Conservation (phyloP, 805 yeast species). For the Saccharomycopsis capsularis region DNA sequence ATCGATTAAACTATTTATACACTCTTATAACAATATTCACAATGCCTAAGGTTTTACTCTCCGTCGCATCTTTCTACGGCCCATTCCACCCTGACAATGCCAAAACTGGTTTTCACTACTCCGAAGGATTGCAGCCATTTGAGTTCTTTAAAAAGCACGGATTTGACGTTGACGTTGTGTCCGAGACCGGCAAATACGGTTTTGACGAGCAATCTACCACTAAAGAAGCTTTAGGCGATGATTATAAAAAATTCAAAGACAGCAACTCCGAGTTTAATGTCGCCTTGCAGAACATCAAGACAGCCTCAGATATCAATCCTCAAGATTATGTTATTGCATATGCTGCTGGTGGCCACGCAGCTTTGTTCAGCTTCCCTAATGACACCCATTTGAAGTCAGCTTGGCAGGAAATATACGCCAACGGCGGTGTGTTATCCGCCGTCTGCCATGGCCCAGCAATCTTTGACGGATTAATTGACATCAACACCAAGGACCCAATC, state of each 20-base stretch:
- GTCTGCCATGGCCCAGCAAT: constrained; percentile 67
- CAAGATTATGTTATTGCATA: constrained; percentile 46
- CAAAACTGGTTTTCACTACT: constrained; percentile 54
- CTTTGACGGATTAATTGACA: constrained; percentile 41
- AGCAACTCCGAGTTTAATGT: constrained; percentile 33
- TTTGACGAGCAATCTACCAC: constrained; percentile 49
- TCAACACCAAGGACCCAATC: constrained; percentile 36
- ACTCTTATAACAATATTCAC: neutral
- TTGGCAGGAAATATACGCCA: constrained; percentile 40
- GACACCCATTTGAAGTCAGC: constrained; percentile 40
- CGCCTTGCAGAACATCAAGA: constrained; percentile 36
- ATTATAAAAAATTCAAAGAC: constrained; percentile 35
- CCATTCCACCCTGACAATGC: constrained; percentile 50
- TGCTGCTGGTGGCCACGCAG: constrained; percentile 65
- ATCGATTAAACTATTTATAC: no score
- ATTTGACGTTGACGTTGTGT: constrained; percentile 46
- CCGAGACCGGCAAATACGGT: constrained; percentile 54
- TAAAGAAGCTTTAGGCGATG: constrained; percentile 37
- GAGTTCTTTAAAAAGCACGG: constrained; percentile 41
- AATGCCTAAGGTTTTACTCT: constrained; percentile 34
- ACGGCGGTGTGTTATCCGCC: constrained; percentile 53
- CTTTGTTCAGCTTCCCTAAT: constrained; percentile 49
- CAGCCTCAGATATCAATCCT: constrained; percentile 42
- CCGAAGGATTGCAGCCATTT: constrained; percentile 57
- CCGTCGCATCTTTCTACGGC: constrained; percentile 37